Evolutionary conservation across 306 rosid genomes (phyloP).

Genomic region (Medicago lupulina): DNA sequence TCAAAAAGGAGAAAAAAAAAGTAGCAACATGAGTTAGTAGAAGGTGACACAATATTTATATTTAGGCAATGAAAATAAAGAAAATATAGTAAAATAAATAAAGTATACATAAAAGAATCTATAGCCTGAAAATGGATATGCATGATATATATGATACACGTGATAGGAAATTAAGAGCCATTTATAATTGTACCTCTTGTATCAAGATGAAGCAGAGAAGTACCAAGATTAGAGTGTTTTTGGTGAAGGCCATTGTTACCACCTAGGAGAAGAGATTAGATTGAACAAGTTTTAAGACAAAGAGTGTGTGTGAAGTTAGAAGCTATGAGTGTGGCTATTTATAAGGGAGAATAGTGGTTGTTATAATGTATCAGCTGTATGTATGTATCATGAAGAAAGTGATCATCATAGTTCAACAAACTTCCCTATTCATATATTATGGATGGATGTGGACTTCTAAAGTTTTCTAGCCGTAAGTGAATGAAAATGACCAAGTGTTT

Average conservation of each 20-base stretch:
- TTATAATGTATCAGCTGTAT: neutral
- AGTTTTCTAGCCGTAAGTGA: slow-evolving; percentile 27
- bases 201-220: slow-evolving; percentile 41
- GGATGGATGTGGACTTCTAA: slow-evolving; percentile 32
- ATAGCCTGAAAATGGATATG: no score
- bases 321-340: neutral
- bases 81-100: neutral
- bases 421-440: slow-evolving; percentile 8
- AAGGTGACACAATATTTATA: neutral
- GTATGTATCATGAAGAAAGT: neutral
- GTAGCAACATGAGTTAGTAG: neutral
- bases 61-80: neutral
- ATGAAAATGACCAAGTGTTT: slow-evolving; percentile 25
- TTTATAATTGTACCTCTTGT: slow-evolving; percentile 43
- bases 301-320: slow-evolving; percentile 19
- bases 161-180: neutral
- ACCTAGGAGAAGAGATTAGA: slow-evolving; percentile 15
- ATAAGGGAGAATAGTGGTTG: slow-evolving; percentile 15
- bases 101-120: no score
- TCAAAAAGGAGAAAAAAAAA: neutral
- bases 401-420: slow-evolving; percentile 29
- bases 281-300: neutral
- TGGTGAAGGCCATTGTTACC: slow-evolving; percentile 41
- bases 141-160: neutral
- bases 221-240: slow-evolving; percentile 29